Conservation (phyloP, 2,329 filamentous ascomycete genomes). For the Aspergillus terreus region DNA sequence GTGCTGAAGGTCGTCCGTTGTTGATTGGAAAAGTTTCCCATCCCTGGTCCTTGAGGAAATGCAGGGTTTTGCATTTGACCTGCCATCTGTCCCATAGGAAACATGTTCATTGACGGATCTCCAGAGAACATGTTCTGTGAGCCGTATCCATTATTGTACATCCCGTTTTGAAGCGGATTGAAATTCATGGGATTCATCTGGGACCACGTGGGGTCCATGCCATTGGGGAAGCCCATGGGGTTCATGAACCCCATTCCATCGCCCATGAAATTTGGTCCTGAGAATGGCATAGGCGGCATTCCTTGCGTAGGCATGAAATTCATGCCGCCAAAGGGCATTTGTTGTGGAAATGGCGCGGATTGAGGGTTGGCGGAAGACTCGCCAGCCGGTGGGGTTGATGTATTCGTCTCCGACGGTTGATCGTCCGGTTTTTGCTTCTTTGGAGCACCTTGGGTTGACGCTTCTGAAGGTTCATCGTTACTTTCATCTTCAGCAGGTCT, state of each 20-base stretch:
- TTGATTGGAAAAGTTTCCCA: conserved; percentile 54
- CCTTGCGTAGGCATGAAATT: conserved; percentile 29
- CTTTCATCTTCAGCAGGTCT: conserved; percentile 71
- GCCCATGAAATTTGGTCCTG: conserved; percentile 29
- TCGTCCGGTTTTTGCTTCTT: conserved; percentile 47
- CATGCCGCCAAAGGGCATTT: conserved; percentile 33
- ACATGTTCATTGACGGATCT: conserved; percentile 34
- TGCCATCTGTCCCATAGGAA: conserved; percentile 30
- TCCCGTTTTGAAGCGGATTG: conserved; percentile 30
- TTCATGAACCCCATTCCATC: conserved; percentile 36
- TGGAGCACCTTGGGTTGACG: conserved; percentile 28
- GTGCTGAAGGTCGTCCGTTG: conserved; percentile 53
- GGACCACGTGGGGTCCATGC: conserved; percentile 37
- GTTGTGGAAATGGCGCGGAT: conserved; percentile 28
- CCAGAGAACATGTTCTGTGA: conserved; percentile 31
- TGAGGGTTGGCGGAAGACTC: conserved; percentile 15
- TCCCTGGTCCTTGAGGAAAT: conserved; percentile 30
- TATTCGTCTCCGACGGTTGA: conserved; percentile 5
- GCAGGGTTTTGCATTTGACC: conserved; percentile 27
- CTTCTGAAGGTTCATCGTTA: conserved; percentile 50
- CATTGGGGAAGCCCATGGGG: conserved; percentile 37
- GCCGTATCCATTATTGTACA: conserved; percentile 34
- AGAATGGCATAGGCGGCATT: conserved; percentile 32
- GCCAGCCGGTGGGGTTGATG: conserved; percentile 11
- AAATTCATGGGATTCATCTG: conserved; percentile 44